Evolutionary conservation across 257 asterid species (phyloP), one percentile per base, ranked within the genome.

Genomic region (Penstemon newberryi): DNA sequence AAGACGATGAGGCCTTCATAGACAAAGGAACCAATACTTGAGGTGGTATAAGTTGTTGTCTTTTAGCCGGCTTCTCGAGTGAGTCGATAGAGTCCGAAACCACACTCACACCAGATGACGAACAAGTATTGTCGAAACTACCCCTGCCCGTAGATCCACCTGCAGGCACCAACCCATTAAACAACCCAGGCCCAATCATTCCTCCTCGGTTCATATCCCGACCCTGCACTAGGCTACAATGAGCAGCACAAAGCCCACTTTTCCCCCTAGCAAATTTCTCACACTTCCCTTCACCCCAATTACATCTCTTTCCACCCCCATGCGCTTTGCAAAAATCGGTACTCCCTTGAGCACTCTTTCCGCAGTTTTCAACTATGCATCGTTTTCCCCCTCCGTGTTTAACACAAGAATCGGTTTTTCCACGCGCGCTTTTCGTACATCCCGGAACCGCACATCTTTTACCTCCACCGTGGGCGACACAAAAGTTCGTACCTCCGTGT

Each of bases 391-490:
- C 98, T 7, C 98, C 98, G 8, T 92, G 98, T 60, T 79, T 81
- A 9, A 89, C 98, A 25, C 98, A 92, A 55, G 88, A 87, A 61
- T 87, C 96, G 0, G 97, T 92, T 63, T 90, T 85, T 11, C 98
- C 98, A 37, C 98, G 91, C 5, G 98, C 98, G 12, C 98, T 89
- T 72, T 89, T 92, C 7, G 95, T 86, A 55, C 98, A 92, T 1
- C 89, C 98, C 0, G 88, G 72, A 8, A 89, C 80, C 7, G 83
- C 60, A 63, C 98, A 92, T 80, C 98, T 77, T 74, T 92, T 92
- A 8, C 96, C 98, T 40, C 96, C 98, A 13, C 98, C 98, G 58
- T 92, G 98, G 0, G 96, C 96, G 3, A 91, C 98, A 33, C 97
- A 91, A 67, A 78, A 91, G 64, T 85, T 83, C 3, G 98, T 89